Evolutionary conservation across 139 green algal genomes (phyloP).

Genomic region (Penium margaritaceum): DNA sequence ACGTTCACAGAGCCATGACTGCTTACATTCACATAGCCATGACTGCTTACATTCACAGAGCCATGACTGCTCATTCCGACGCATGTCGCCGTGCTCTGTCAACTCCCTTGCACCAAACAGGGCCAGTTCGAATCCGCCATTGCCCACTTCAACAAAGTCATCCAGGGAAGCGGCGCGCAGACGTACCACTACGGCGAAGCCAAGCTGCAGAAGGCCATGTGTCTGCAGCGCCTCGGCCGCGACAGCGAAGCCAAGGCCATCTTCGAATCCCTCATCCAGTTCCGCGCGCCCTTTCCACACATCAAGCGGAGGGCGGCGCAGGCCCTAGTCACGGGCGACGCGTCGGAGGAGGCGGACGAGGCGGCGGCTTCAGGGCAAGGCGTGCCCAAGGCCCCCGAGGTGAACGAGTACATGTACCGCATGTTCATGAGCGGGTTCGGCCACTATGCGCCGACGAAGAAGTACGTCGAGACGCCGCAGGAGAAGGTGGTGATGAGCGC

Average conservation of each 20-base stretch:
- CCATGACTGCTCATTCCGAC: too few relatives aligned
- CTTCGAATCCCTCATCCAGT: background rate
- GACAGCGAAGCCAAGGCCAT: background rate
- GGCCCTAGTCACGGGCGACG: background rate
- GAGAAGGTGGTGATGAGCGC: slow-evolving; percentile 2
- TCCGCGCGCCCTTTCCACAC: slow-evolving; percentile 6
- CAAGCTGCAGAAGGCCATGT: background rate
- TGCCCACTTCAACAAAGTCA: slow-evolving; percentile 3
- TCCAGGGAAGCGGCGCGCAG: background rate
- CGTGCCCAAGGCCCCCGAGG: too few relatives aligned
- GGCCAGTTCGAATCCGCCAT: slow-evolving; percentile 1
- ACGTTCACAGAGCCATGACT: too few relatives aligned
- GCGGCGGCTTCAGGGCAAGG: too few relatives aligned
- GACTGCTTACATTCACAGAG: too few relatives aligned
- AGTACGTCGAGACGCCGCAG: slow-evolving; percentile 4
- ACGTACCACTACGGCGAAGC: background rate
- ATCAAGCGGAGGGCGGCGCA: background rate
- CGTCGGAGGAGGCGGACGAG: background rate
- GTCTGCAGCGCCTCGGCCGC: background rate
- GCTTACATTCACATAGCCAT: too few relatives aligned
- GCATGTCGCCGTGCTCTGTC: too few relatives aligned
- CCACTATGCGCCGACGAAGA: background rate
- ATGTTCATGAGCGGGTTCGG: slow-evolving; percentile 12
- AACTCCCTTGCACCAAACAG: too few relatives aligned
- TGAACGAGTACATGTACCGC: background rate